Evolutionary conservation across 257 asterid species (phyloP).

Genomic region (Plantago elongata): DNA sequence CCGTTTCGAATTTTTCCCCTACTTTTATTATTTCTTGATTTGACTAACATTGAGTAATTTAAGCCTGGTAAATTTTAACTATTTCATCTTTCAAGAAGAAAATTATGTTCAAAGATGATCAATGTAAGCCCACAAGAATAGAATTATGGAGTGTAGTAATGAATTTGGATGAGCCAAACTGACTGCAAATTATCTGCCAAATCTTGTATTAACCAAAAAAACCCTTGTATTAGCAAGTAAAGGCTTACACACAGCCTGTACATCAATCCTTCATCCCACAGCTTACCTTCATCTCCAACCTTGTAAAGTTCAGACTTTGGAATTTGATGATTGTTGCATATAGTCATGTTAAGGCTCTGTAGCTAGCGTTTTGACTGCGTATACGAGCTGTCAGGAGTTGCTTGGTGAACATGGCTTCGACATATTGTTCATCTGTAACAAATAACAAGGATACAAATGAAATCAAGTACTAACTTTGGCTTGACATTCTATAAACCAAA

Average conservation of each 20-base stretch:
- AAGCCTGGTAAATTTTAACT: no score
- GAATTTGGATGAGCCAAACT: conserved; percentile 31
- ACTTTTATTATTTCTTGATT: no score
- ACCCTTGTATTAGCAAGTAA: conserved; percentile 56
- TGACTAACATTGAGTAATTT: no score
- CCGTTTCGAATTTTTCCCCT: no score
- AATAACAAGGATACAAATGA: no score
- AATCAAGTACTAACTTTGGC: no score
- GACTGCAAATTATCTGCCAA: conserved; percentile 30
- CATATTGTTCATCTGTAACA: no score
- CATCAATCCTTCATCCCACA: conserved; percentile 46
- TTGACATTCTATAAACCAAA: no score
- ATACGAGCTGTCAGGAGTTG: conserved; percentile 60
- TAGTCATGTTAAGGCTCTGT: conserved; percentile 58
- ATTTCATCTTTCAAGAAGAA: no score
- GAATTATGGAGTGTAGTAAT: conserved; percentile 31
- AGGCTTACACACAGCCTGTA: conserved; percentile 48
- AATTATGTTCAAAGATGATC: no score
- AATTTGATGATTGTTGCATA: conserved; percentile 75
- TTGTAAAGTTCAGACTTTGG: conserved; percentile 86
- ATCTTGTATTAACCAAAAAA: conserved; percentile 47
- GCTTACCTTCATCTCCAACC: conserved; percentile 65
- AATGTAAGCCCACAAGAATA: background rate
- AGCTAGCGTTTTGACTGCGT: conserved; percentile 69
- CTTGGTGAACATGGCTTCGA: background rate